Evolutionary conservation across 176 grass and related monocot species (phyloP), one percentile per base, ranked within the genome.

Genomic region (Juncus inflexus): DNA sequence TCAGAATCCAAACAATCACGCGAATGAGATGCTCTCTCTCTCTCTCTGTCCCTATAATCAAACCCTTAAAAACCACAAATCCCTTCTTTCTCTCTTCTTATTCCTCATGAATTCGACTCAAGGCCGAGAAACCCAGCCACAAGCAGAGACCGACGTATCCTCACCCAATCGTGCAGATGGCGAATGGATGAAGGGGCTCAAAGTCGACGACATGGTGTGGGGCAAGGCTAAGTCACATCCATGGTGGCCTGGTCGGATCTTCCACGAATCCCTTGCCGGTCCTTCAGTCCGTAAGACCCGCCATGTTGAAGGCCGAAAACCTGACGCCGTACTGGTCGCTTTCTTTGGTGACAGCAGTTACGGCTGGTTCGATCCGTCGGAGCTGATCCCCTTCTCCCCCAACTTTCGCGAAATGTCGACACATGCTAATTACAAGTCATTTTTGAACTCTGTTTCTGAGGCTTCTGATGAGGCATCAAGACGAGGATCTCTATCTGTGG

Each of bases 181-280:
- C 15, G 61, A 68, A 15, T 74, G 63, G 61, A 52, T 76, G 75
- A 54, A 74, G 39, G 75, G 43, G 13, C 64, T 83, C 12, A 74
- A 79, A 7, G 74, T 86, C 43, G 94, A 85, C 36, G 83, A 90
- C 56, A 99, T 99, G 94, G 86, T 99, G 3, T 99, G 89, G 94
- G 94, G 85, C 35, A 99, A 92, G 83, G 94, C 92, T 42, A 99
- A 99, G 81, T 99, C 94, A 37, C 94, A 99, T 15, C 94, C 94
- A 3, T 99, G 88, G 88, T 99, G 94, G 94, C 94, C 94, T 4
- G 94, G 94, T 9, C 83, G 86, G 51, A 79, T 99, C 72, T 99
- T 86, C 68, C 81, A 80, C 62, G 74, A 86, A 62, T 58, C 36
- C 73, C 87, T 99, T 62, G 82, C 87, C 35, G 69, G 70, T 50